phyloP scores from a whole-genome alignment of 2,329 filamentous ascomycete species.

The Rosellinia necatrix region DNA sequence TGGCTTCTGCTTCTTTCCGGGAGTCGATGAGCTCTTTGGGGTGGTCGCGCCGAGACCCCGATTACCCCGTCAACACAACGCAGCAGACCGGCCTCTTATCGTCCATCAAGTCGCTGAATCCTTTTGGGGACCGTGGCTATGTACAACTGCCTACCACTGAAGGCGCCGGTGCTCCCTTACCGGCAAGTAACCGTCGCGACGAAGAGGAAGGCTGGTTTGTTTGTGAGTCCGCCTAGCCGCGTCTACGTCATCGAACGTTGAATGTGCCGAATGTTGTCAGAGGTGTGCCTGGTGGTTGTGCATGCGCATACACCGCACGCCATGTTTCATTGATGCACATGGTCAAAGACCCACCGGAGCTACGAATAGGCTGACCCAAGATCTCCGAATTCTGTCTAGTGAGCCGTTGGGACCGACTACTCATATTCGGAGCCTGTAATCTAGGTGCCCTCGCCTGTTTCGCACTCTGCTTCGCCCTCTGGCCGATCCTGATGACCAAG shows the following conservation, averaged over 20 bases:
- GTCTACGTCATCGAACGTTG: slow-evolving; percentile 33
- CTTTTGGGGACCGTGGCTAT: slow-evolving; percentile 85
- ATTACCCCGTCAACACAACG: slow-evolving; percentile 74
- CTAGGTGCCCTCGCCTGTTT: slow-evolving; percentile 89
- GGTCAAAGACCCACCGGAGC: slow-evolving; percentile 35
- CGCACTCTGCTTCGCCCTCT: slow-evolving; percentile 87
- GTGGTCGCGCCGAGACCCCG: slow-evolving; percentile 84
- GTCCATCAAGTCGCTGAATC: slow-evolving; percentile 83
- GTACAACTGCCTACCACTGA: slow-evolving; percentile 88
- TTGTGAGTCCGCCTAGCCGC: slow-evolving; percentile 66
- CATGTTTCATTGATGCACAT: slow-evolving; percentile 50
- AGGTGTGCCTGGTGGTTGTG: slow-evolving; percentile 44
- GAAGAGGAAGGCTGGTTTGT: slow-evolving; percentile 97
- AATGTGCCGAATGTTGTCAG: slow-evolving; percentile 39
- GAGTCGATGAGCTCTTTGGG: slow-evolving; percentile 94
- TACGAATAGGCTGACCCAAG: slow-evolving; percentile 38
- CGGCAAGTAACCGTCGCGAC: slow-evolving; percentile 81
- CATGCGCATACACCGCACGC: slow-evolving; percentile 51
- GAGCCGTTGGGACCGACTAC: slow-evolving; percentile 93
- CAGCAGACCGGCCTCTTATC: slow-evolving; percentile 76
- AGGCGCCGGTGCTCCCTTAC: slow-evolving; percentile 79
- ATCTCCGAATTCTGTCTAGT: slow-evolving; percentile 60
- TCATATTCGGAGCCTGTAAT: slow-evolving; percentile 92
- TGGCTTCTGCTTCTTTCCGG: slow-evolving; percentile 88
- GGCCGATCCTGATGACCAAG: slow-evolving; percentile 78